Evolutionary conservation across 306 rosid species (phyloP).

Genomic region (Dryas drummondii): DNA sequence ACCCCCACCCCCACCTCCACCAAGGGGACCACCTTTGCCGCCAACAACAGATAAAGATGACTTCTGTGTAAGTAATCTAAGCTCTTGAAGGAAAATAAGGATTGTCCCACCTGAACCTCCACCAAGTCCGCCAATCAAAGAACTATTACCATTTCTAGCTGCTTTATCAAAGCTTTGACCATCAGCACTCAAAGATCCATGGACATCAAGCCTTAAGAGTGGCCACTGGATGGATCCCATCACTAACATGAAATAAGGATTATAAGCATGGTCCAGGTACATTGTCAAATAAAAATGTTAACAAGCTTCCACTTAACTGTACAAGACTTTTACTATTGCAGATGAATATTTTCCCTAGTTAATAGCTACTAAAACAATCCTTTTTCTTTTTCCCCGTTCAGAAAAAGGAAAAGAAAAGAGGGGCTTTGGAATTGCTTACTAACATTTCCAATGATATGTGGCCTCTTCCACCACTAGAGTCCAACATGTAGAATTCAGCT

Average conservation of each 20-base stretch:
- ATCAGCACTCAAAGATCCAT: conserved; percentile 81
- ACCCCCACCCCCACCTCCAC: conserved; percentile 99
- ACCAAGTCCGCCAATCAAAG: conserved; percentile 85
- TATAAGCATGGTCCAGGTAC: conserved; percentile 11
- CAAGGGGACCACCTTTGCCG: conserved; percentile 83
- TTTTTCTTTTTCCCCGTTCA: not conserved
- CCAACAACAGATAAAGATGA: conserved; percentile 83
- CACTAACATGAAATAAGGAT: conserved; percentile 48
- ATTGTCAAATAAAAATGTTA: conserved; percentile 1
- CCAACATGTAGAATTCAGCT: not conserved
- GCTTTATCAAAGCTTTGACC: conserved; percentile 80
- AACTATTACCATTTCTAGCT: conserved; percentile 47
- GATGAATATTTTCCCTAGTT: not conserved
- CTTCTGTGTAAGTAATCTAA: conserved; percentile 53
- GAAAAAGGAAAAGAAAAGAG: not conserved
- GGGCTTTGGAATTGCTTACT: not conserved
- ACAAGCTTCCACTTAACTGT: not conserved
- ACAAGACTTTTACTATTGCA: not conserved
- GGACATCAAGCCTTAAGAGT: conserved; percentile 65
- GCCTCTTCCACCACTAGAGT: not conserved
- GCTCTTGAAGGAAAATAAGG: conserved; percentile 95
- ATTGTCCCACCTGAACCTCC: conserved; percentile 99
- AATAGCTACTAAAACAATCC: not conserved
- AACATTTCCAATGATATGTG: not conserved
- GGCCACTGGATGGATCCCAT: conserved; percentile 98